Conservation (phyloP, 768 basidiomycete species). For the Phylloporus arenicola region DNA sequence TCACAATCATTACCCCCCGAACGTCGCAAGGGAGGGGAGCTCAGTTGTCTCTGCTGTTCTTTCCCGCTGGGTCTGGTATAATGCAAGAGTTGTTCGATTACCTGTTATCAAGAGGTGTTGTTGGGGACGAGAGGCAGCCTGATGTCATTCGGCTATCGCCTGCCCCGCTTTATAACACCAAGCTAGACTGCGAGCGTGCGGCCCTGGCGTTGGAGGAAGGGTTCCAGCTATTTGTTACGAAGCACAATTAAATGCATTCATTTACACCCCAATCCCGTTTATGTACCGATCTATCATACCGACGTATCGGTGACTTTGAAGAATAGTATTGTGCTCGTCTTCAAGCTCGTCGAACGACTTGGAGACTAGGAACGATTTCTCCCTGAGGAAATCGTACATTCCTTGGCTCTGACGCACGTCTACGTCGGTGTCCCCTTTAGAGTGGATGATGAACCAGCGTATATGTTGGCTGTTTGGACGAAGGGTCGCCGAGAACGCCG, state of each 20-base stretch:
- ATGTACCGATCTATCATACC: constrained; percentile 43
- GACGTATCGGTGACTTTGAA: constrained; percentile 40
- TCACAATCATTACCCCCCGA: constrained; percentile 90
- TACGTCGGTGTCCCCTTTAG: constrained; percentile 63
- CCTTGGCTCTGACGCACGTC: constrained; percentile 54
- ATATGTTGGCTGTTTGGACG: constrained; percentile 34
- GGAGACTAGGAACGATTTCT: constrained; percentile 23
- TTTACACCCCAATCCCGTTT: constrained; percentile 7
- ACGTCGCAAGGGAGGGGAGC: constrained; percentile 67
- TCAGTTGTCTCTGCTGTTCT: constrained; percentile 82
- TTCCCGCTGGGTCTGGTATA: constrained; percentile 48
- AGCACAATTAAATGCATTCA: constrained; percentile 7
- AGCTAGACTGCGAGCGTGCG: constrained; percentile 69
- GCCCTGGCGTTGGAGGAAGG: constrained; percentile 60
- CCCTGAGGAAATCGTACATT: constrained; percentile 52
- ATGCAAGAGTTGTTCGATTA: constrained; percentile 68
- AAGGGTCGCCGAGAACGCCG: constrained; percentile 39
- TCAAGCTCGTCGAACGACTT: constrained; percentile 38
- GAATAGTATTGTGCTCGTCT: constrained; percentile 52
- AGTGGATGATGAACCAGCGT: constrained; percentile 72
- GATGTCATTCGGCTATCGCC: constrained; percentile 90
- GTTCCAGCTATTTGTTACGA: constrained; percentile 31
- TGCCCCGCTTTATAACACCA: constrained; percentile 79
- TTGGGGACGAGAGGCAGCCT: constrained; percentile 89
- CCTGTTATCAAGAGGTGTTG: constrained; percentile 65